Evolutionary conservation across 163 green algal species (phyloP), one percentile per base, ranked within the genome.

Genomic region (Scenedesmus sp.): DNA sequence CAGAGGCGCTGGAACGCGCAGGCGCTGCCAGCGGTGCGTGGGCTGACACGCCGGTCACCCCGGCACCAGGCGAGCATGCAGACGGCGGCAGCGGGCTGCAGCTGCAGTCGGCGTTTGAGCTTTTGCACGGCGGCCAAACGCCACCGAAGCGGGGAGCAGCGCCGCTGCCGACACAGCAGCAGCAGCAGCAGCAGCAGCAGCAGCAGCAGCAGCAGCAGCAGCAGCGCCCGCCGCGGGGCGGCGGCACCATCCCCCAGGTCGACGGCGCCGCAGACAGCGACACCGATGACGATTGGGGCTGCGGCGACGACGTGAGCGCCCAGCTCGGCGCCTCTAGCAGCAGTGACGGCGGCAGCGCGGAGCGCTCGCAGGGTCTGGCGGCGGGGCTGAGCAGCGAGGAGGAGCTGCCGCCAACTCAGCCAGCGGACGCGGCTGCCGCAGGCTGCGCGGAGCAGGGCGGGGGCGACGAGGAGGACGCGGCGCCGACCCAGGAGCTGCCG

Each of bases 221-320:
- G 57, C 63, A 60, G 31, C 56, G 48, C 56, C 45, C 39, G 47
- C 58, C 18, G 28, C 39, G 24, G 29, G 24, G 3, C 14, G 29
- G 36, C 24, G 45, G 60, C 17, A 24, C 34, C 24, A 75, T 60
- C 39, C 63, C 66, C 0, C 63, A 86, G 36, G 63, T 84, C 13
- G 81, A 86, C 53, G 81, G 81, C 31, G 70, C 81, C 20, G 76
- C 13, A 11, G 81, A 86, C 29, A 24, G 31, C 42, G 26, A 26
- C 22, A 67, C 53, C 22, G 44, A 62, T 63, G 63, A 64, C 50
- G 60, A 58, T 0, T 15, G 17, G 42, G 42, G 20, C 14, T 33
- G 45, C 28, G 24, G 42, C 44, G 47, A 47, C 44, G 39, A n/a
- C 63, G 57, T 57, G 14, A 56, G 34, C 14, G 63, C n/a, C n/a